These are phyloP conservation scores for Yamadazyma taylorii DNA, from an alignment of 1,139 yeast genomes.

Conservation along the genomic window DNA sequence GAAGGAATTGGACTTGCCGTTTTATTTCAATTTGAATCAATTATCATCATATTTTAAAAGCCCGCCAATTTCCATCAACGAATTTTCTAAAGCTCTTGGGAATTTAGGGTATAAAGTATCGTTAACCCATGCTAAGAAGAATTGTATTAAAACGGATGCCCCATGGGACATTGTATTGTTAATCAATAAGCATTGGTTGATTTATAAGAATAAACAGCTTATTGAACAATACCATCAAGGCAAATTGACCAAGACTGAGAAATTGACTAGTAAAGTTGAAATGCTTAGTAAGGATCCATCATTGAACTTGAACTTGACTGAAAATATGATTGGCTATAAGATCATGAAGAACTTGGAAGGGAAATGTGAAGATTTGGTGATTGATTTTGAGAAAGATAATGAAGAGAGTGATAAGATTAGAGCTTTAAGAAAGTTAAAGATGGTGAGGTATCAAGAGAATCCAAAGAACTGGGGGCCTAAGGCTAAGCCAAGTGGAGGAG, in stretches of 20 bases:
- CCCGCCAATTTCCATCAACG: slow-evolving; percentile 78
- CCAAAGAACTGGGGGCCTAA: slow-evolving; percentile 98
- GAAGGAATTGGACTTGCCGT: slow-evolving; percentile 69
- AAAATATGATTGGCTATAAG: slow-evolving; percentile 57
- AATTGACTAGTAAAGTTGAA: slow-evolving; percentile 30
- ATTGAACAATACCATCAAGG: slow-evolving; percentile 27
- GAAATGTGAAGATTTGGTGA: slow-evolving; percentile 26
- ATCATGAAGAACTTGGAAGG: slow-evolving; percentile 48
- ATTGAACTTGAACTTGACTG: slow-evolving; percentile 37
- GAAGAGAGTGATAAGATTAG: slow-evolving; percentile 57
- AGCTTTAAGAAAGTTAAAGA: slow-evolving; percentile 67
- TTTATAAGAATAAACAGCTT: slow-evolving; percentile 35
- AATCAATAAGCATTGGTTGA: slow-evolving; percentile 67
- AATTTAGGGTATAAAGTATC: slow-evolving; percentile 81
- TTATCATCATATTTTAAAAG: slow-evolving; percentile 74
- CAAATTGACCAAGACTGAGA: slow-evolving; percentile 25
- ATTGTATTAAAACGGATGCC: slow-evolving; percentile 86
- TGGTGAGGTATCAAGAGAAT: slow-evolving; percentile 86
- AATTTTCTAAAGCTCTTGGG: slow-evolving; percentile 77
- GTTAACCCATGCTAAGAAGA: slow-evolving; percentile 84
- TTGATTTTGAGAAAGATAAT: slow-evolving; percentile 50
- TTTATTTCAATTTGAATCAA: slow-evolving; percentile 80
- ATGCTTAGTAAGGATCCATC: slow-evolving; percentile 26
- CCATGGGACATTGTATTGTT: slow-evolving; percentile 80
- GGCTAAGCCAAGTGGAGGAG: slow-evolving; percentile 52